Percentiles rank a stretch among this genome's conserved stretches.
These are phyloP conservation scores for Avena eriantha DNA, from an alignment of 176 grass and related monocot genomes.

Conservation along the genomic window DNA sequence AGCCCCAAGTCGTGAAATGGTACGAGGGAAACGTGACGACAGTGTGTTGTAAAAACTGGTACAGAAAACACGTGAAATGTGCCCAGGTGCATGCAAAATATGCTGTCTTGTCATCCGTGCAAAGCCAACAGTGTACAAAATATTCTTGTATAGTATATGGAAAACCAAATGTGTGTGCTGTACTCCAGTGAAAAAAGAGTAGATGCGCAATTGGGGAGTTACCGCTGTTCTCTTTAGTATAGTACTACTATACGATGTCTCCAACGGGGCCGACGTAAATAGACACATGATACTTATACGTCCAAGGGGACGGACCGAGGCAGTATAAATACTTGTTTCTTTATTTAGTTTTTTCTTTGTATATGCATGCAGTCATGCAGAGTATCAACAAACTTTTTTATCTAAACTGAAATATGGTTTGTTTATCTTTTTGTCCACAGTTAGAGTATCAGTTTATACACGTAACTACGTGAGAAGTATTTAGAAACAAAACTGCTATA, in stretches of 20 bases:
- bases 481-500: not conserved
- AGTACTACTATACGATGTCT: no score
- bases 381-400: not conserved
- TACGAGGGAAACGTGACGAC: conserved; percentile 16
- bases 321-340: not conserved
- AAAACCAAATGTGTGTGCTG: not conserved
- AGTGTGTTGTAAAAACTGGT: not conserved
- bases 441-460: not conserved
- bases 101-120: conserved; percentile 28
- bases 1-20: conserved; percentile 26
- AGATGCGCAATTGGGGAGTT: not conserved
- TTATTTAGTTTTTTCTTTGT: not conserved
- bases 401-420: not conserved
- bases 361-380: no score
- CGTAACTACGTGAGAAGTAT: not conserved
- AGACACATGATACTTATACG: no score
- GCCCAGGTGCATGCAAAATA: conserved; percentile 14
- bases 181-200: not conserved
- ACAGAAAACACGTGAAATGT: conserved; percentile 41
- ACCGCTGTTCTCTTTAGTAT: no score
- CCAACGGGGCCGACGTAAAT: no score
- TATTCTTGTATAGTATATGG: not conserved
- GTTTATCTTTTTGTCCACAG: not conserved
- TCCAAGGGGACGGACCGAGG: no score
- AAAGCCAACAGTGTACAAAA: not conserved